Conservation (phyloP, 2,329 filamentous ascomycete genomes). For the Thielaviopsis punctulata region DNA sequence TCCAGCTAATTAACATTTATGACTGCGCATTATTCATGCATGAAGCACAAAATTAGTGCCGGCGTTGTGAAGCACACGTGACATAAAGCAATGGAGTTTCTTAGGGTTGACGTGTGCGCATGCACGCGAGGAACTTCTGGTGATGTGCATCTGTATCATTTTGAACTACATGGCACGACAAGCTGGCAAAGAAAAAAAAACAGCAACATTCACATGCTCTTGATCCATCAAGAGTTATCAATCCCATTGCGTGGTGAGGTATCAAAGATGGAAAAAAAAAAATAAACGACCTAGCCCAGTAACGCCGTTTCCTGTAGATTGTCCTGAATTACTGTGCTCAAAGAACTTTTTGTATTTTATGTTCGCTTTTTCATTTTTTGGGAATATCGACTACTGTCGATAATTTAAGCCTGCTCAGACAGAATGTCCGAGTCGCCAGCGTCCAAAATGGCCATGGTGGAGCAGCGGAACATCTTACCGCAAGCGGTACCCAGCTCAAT, state of each 20-base stretch:
- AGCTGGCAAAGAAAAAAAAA: neutral
- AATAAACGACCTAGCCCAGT: neutral
- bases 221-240: neutral
- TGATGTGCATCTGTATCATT: no score
- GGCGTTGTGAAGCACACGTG: no score
- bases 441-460: slow-evolving; percentile 92
- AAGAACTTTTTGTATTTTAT: neutral
- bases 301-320: slow-evolving; percentile 8
- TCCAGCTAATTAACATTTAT: no score
- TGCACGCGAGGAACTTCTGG: no score
- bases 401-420: slow-evolving; percentile 38
- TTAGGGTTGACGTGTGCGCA: no score
- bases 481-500: slow-evolving; percentile 96
- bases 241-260: neutral
- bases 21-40: no score
- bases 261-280: slow-evolving; percentile 5
- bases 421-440: slow-evolving; percentile 98
- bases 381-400: neutral
- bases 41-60: no score
- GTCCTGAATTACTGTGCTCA: neutral
- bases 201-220: neutral
- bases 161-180: no score
- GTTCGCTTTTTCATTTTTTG: neutral
- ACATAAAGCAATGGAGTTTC: no score
- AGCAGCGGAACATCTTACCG: slow-evolving; percentile 98